Evolutionary conservation across 2,329 filamentous ascomycete genomes (phyloP).

Genomic region (Alternaria gansuensis): DNA sequence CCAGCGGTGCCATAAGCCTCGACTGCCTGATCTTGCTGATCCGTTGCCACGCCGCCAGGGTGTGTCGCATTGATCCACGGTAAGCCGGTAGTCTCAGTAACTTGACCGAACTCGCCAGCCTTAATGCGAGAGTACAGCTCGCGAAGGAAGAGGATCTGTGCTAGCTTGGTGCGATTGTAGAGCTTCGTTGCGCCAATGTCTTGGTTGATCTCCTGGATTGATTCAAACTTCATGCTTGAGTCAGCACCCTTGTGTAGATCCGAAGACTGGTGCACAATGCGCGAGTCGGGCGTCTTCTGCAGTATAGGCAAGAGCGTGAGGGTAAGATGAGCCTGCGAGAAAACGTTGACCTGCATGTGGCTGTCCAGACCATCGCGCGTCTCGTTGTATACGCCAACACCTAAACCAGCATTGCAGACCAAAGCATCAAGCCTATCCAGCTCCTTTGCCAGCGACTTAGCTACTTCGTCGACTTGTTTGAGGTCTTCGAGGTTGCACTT

Average conservation of each 20-base stretch:
- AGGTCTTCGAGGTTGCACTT: constrained; percentile 60
- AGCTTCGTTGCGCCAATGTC: constrained; percentile 60
- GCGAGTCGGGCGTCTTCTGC: constrained; percentile 56
- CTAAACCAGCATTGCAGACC: constrained; percentile 61
- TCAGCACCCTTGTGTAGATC: constrained; percentile 58
- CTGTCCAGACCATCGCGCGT: constrained; percentile 62
- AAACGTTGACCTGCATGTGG: constrained; percentile 62
- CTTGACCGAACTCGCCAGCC: constrained; percentile 39
- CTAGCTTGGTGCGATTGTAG: constrained; percentile 62
- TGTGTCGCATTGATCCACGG: constrained; percentile 62
- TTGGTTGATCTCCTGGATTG: constrained; percentile 59
- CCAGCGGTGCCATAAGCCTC: constrained; percentile 61
- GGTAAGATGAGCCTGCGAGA: constrained; percentile 61
- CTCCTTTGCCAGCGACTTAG: constrained; percentile 54
- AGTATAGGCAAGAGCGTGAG: constrained; percentile 58
- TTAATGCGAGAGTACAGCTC: constrained; percentile 54
- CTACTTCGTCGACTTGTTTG: constrained; percentile 57
- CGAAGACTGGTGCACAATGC: constrained; percentile 61
- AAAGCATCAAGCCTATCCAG: constrained; percentile 59
- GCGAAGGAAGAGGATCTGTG: constrained; percentile 58
- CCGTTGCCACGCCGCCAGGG: constrained; percentile 60
- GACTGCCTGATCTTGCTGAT: constrained; percentile 60
- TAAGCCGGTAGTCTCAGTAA: constrained; percentile 48
- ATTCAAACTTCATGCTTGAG: constrained; percentile 53
- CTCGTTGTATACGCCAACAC: constrained; percentile 60